Conservation (phyloP, 2,329 filamentous ascomycete genomes). For the Monosporascus sp. region DNA sequence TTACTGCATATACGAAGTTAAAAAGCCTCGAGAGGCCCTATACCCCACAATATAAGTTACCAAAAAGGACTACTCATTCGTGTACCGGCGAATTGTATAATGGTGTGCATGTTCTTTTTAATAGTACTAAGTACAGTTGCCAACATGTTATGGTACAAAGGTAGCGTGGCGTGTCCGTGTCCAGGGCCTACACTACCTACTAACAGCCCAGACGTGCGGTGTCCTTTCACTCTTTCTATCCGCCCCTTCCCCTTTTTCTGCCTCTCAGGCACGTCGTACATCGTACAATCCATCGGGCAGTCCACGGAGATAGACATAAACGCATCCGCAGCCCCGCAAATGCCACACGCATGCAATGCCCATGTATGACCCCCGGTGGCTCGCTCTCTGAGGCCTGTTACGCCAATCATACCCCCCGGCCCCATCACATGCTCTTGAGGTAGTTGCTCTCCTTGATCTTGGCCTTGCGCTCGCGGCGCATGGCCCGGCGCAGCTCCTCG, state of each 20-base stretch:
- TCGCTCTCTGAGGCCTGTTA: no score
- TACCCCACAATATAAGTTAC: no score
- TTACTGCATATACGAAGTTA: no score
- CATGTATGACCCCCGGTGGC: no score
- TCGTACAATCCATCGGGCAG: not conserved
- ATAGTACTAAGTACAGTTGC: not conserved
- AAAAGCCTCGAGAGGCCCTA: no score
- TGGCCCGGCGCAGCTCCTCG: constrained; percentile 60
- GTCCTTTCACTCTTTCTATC: not conserved
- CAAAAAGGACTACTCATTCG: no score
- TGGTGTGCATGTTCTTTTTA: not conserved
- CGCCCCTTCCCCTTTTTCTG: not conserved
- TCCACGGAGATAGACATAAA: no score
- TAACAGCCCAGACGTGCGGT: not conserved
- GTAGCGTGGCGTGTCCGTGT: not conserved
- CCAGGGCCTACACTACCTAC: no score
- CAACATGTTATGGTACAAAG: not conserved
- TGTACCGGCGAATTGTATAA: no score
- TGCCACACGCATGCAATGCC: no score
- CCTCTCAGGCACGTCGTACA: not conserved
- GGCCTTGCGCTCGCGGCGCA: constrained; percentile 69
- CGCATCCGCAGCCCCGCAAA: no score
- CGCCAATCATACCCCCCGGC: no score
- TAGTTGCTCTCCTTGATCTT: constrained; percentile 84
- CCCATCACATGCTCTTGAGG: constrained; percentile 67